Base-by-base conservation (phyloP, 1,139 yeast species). In the Kodamaea suecica region DNA sequence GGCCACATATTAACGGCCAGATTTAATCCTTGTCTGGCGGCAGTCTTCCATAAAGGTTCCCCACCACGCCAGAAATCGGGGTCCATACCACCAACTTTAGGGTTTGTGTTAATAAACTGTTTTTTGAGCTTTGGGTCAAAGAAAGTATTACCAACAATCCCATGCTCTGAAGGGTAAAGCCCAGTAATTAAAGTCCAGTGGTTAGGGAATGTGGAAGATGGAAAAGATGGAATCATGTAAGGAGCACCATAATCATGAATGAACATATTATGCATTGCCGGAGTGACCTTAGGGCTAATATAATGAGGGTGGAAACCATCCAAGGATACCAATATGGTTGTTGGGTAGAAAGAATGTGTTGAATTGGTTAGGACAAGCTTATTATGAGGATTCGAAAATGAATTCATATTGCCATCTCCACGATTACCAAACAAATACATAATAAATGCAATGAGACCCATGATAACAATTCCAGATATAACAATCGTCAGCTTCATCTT, bases 1-100 rank as follows among this genome's bases (percentile, higher is more conserved):
- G 97, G 96, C 95, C 95, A 88, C 95, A 88, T 87, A 55, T 88
- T 95, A n/a, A 86, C 81, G 0, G 94, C 95, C 2, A 84, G 65
- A 10, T 66, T 66, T 4, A 84, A 73, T 1, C 79, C 81, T 41
- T 83, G 84, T n/a, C 57, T 56, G 17, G 66, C 65, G 0, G 94
- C 88, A 0, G 95, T 84, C 30, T 70, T 63, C 97, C 97, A 88
- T 17, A 88, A 56, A 0, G 97, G 95, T 52, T 85, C 94, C 20
- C 95, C 95, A 7, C 94, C 92, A 33, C 49, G 57, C 95, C 95
- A 86, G 65, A 85, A 84, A 20, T 68, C 75, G 1, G 80, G 78
- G 35, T 73, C 73, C 32, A 76, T 60, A 1, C 80, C 66, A 4
- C 88, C 82, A 31, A 58, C 50, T 19, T 66, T 62, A 0, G 83